These are phyloP conservation scores for Phytophthora rubi DNA, from an alignment of 352 stramenopile species.

Conservation along the genomic window DNA sequence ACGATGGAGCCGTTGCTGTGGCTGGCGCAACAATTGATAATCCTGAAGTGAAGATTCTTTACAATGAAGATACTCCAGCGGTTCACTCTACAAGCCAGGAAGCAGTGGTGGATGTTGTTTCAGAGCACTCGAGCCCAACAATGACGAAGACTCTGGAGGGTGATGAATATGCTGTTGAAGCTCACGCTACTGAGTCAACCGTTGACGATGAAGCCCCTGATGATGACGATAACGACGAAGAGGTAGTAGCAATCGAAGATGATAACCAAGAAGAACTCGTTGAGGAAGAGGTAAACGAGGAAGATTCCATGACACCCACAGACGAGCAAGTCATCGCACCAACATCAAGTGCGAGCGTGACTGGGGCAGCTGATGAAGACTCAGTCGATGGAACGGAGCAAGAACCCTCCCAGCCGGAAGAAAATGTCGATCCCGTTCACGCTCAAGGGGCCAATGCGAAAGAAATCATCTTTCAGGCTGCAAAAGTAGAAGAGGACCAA, in stretches of 20 bases:
- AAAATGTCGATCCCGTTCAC: not conserved
- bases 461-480: constrained; percentile 8
- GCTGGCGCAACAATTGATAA: not conserved
- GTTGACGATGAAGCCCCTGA: not conserved
- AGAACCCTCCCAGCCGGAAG: not conserved
- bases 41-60: not conserved
- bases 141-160: not conserved
- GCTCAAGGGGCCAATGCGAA: not conserved
- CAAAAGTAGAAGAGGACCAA: constrained; percentile 3
- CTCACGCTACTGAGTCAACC: not conserved
- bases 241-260: not conserved
- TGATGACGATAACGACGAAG: not conserved
- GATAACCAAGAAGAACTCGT: not conserved
- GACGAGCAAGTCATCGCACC: constrained; percentile 8
- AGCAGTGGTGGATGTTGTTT: not conserved
- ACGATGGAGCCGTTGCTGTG: not conserved
- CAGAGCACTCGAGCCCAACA: not conserved
- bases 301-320: not conserved
- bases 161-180: not conserved
- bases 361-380: not conserved
- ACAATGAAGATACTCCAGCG: not conserved
- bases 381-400: not conserved
- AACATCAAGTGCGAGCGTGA: not conserved
- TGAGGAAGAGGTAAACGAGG: constrained; percentile 3
- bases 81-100: not conserved